These are phyloP conservation scores for Scutellaria barbata DNA, from an alignment of 257 asterid genomes.

Conservation along the genomic window DNA sequence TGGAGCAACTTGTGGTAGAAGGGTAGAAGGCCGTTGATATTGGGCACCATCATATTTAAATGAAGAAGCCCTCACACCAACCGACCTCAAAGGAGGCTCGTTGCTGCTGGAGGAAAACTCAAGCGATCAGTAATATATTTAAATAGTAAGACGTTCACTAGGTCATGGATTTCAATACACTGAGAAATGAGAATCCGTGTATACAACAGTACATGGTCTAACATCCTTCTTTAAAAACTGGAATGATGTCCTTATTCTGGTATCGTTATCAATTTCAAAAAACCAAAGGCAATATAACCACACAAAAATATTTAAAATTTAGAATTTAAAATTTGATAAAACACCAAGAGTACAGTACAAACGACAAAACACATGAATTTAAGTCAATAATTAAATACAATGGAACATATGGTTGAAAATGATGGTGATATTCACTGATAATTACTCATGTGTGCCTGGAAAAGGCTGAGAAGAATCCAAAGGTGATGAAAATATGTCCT, in stretches of 20 bases:
- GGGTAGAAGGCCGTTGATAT: conserved; percentile 47
- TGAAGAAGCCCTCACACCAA: conserved; percentile 35
- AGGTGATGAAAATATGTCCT: conserved; percentile 27
- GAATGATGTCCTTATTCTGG: conserved; percentile 22
- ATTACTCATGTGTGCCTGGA: conserved; percentile 38
- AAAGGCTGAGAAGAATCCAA: conserved; percentile 37
- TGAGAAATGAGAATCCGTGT: conserved; percentile 1
- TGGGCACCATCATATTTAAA: conserved; percentile 47
- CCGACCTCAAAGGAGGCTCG: conserved; percentile 51
- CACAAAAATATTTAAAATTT: conserved; percentile 3
- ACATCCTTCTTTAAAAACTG: neutral
- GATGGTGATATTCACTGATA: conserved; percentile 24
- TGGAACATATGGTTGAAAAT: conserved; percentile 10
- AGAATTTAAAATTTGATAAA: neutral
- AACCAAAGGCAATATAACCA: conserved; percentile 15
- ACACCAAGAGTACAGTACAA: conserved; percentile 24
- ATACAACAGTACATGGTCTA: conserved; percentile 1
- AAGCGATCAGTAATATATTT: conserved; percentile 32
- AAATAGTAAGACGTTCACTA: neutral
- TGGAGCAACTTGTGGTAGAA: conserved; percentile 43
- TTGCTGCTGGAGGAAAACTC: conserved; percentile 40
- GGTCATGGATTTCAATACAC: conserved; percentile 18
- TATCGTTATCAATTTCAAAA: conserved; percentile 22
- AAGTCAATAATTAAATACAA: conserved; percentile 2
- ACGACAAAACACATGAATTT: conserved; percentile 1